Base-by-base conservation (phyloP, 345 rosid genomes). In the Erucastrum elatum region DNA sequence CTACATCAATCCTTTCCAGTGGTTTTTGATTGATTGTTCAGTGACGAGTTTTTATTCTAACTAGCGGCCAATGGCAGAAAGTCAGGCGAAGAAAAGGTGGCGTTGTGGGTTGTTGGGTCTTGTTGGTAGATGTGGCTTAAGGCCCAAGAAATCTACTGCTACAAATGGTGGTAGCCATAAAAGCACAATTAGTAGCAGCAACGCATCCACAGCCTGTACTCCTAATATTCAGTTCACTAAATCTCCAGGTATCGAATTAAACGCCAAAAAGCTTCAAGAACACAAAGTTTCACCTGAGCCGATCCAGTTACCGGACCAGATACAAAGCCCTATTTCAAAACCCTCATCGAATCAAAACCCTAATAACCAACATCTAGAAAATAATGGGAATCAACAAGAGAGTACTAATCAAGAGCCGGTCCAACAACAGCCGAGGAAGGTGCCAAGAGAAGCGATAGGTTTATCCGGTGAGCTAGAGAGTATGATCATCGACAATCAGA, bases 401-500 rank as follows among this genome's bases (percentile, higher is more conserved):
- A 62, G 64, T 69, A 65, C 33, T 8, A 76, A 66, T 17, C 76
- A 84, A 8, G 53, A 66, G 49, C 34, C 68, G 16, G 62, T 67
- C n/a, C 77, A 72, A 4, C 81, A 82, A 65, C 87, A 83, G 60
- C 84, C 81, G 2, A 84, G 82, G 66, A 88, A 82, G 70, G 84
- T 85, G 4, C 91, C 92, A 0, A 87, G 77, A 26, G 94, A 81
- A 74, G 80, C 90, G 0, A 34, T 82, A 3, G 85, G 91, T 25
- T 86, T 95, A 35, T 95, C 98, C 0, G 99, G 97, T 3, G 99
- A 95, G 87, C 88, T 95, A 1, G 98, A 95, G 64, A 91, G 76
- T 66, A 88, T 93, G 91, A 91, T 93, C 35, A 53, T 77, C 0
- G 97, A 95, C 71, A 89, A 88, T 27, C 98, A 90, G 60, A 90